phyloP scores from a whole-genome alignment of 1,284 basidiomycete species.

The Cutaneotrichosporon daszewskae region DNA sequence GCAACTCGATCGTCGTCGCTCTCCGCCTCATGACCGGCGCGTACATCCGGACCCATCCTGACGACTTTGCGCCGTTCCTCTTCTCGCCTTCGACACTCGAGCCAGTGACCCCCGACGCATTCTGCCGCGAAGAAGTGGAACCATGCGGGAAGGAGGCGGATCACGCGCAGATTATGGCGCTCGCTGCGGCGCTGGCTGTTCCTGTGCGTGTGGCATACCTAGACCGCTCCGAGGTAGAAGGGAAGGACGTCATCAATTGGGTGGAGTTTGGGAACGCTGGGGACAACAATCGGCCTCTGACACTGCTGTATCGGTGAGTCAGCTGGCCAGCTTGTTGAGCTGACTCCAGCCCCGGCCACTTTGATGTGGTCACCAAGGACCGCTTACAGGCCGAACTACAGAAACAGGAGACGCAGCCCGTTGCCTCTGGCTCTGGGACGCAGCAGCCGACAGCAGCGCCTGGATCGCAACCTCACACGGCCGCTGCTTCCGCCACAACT shows the following conservation, averaged over 20 bases:
- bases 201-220: slow-evolving; percentile 74
- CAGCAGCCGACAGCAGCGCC: too few species aligned
- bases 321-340: background rate
- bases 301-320: slow-evolving; percentile 67
- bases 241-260: slow-evolving; percentile 51
- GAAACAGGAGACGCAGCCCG: background rate
- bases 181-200: slow-evolving; percentile 62
- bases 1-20: slow-evolving; percentile 45
- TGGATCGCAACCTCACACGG: too few species aligned
- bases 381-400: slow-evolving; percentile 2
- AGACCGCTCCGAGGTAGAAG: slow-evolving; percentile 54
- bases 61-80: slow-evolving; percentile 65
- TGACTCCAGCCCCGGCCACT: slow-evolving; percentile 62
- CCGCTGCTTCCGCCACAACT: background rate
- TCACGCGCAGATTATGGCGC: slow-evolving; percentile 74
- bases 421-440: too few species aligned
- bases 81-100: slow-evolving; percentile 65
- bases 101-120: slow-evolving; percentile 57
- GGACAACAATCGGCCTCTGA: slow-evolving; percentile 46
- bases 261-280: slow-evolving; percentile 57
- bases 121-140: slow-evolving; percentile 72
- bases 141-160: slow-evolving; percentile 81
- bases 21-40: slow-evolving; percentile 75
- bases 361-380: slow-evolving; percentile 58
- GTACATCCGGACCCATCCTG: slow-evolving; percentile 63